Base-by-base conservation (phyloP, 495 filamentous ascomycete species). In the Melanomma pulvis-pyrius region DNA sequence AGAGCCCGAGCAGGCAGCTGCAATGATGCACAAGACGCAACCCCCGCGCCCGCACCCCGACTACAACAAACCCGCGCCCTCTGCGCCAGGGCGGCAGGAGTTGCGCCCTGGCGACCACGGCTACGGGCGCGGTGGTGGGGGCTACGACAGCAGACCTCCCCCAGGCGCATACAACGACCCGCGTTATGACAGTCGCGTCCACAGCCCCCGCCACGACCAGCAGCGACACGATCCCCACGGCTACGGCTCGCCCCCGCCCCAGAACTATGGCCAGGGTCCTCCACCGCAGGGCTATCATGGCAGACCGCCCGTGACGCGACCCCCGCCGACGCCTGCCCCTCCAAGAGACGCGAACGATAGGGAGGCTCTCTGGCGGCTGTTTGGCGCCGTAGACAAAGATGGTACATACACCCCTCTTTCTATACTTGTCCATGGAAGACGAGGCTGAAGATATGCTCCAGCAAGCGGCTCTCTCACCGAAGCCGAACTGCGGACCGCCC, bases 301-400 rank as follows among this genome's bases (percentile, higher is more conserved):
- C 76, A 76, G 86, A 63, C 79, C 84, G 62, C 77, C 88, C 36
- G 65, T 67, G n/a, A 86, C 86, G n/a, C 78, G 84, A 34, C 88
- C 86, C 1, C 87, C 89, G 1, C 83, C 86, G 21, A 86, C 87
- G 21, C 84, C 87, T 6, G 84, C 84, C 21, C 87, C 88, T 12
- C 85, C 88, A 17, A 76, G 83, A 54, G 82, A 85, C 22, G 84
- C 82, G 0, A 91, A 93, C 71, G 87, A 79, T 54, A 65, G 76
- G 44, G 77, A 89, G 32, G 84, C 86, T 0, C 82, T 98, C 9
- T 88, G 90, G 70, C 91, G 90, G 0, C 81, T 98, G 21, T 98
- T 98, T 82, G 86, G 90, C 57, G 91, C 92, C 0, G 94, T 97
- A 15, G 96, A 98, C 77, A 91, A 91, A 68, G 83, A 88, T 79